Evolutionary conservation across 805 yeast species (phyloP), one percentile per base, ranked within the genome.

Genomic region (Deakozyma indianensis): DNA sequence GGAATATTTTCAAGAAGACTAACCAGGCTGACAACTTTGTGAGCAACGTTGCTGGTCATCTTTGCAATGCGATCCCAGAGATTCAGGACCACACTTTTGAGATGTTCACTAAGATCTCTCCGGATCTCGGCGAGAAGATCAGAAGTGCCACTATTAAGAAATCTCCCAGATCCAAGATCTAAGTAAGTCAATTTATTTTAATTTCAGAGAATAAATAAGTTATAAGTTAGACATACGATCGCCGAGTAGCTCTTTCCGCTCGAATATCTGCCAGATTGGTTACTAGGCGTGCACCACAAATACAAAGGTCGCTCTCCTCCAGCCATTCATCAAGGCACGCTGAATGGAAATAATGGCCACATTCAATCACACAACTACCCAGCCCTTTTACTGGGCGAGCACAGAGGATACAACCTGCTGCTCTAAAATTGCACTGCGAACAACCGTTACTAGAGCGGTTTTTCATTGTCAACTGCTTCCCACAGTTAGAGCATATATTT

Each of bases 321-420:
- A 83, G 78, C 96, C 96, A 90, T 29, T 73, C 70, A 48, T 71
- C 69, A 55, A 86, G 65, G 65, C 97, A 90, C 2, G 78, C 79
- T 56, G 77, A 77, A 63, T 90, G 97, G 1, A 90, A 87, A 47
- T 78, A 69, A 61, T 90, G 97, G 0, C 96, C 96, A 66, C 97
- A 90, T 22, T 67, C 72, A 43, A 82, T 59, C 49, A 68, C 64
- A 49, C 66, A 72, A 15, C 83, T 73, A 15, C 79, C 71, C 46
- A 83, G 66, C 0, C 94, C 94, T 51, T 74, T 75, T 54, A 88
- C 68, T 0, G 94, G 85, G 56, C 74, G 81, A 50, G 80, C 71
- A 60, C 96, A 88, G 49, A 79, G 74, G 23, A 79, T 70, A 61
- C 96, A 88, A n/a, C 77, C 71, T 48, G 77, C 79, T 49, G 77